Conservation (phyloP, 1,284 basidiomycete genomes). For the Acaromyces ingoldii region DNA sequence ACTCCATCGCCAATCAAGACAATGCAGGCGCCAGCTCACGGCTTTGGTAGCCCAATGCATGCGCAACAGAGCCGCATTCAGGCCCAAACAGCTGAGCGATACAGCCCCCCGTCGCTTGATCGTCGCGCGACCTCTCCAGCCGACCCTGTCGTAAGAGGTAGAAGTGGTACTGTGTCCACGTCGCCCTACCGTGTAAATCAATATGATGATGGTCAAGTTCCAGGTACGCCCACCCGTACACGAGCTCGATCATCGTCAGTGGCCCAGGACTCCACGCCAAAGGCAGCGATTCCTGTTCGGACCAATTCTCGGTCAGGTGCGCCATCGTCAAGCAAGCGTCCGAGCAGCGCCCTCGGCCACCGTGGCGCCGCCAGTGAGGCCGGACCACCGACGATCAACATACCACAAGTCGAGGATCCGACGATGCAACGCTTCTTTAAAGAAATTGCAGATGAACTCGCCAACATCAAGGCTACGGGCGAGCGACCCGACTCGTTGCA, state of each 20-base stretch:
- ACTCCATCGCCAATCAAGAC: conserved; percentile 3
- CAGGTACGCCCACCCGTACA: neutral
- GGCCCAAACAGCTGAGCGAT: no score
- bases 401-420: conserved; percentile 62
- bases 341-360: conserved; percentile 32
- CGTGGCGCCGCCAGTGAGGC: conserved; percentile 9
- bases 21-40: neutral
- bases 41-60: conserved; percentile 5
- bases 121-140: no score
- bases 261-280: conserved; percentile 5
- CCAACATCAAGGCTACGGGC: conserved; percentile 56
- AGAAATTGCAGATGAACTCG: conserved; percentile 74
- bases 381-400: conserved; percentile 33
- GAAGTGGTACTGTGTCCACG: no score
- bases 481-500: conserved; percentile 54
- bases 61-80: neutral
- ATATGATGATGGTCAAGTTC: no score
- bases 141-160: no score
- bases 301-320: conserved; percentile 1
- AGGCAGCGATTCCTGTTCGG: neutral
- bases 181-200: no score
- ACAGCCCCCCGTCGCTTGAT: no score
- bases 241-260: neutral
- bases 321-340: neutral
- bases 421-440: conserved; percentile 72